Evolutionary conservation across 202 grass and related monocot genomes (phyloP).

Genomic region (Setaria italica): DNA sequence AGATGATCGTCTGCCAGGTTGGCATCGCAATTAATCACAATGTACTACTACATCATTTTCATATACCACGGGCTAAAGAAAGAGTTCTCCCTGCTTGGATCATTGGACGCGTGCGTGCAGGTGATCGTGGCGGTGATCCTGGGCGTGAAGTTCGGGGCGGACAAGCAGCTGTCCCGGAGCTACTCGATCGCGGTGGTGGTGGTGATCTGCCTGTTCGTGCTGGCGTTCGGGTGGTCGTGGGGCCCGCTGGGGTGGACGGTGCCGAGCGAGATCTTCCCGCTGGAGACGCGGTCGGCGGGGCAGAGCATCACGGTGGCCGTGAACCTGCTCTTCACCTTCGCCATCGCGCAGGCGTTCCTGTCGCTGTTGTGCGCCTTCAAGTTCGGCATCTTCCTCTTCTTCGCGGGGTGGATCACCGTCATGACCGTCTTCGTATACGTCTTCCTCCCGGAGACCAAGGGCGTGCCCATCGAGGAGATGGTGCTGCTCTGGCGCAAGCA

Average conservation of each 20-base stretch:
- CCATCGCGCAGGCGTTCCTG: slow-evolving; percentile 81
- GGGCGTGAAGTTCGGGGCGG: slow-evolving; percentile 69
- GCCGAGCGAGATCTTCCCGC: slow-evolving; percentile 95
- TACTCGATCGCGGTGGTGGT: slow-evolving; percentile 83
- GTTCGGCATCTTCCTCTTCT: slow-evolving; percentile 97
- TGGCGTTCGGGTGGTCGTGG: slow-evolving; percentile 94
- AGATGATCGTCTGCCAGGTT: slow-evolving; percentile 84
- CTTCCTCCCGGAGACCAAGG: slow-evolving; percentile 93
- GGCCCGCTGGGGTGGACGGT: slow-evolving; percentile 92
- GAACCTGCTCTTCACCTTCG: slow-evolving; percentile 90
- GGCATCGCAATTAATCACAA: not conserved
- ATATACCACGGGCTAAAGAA: not conserved
- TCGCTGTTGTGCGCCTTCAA: slow-evolving; percentile 78
- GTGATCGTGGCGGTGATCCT: slow-evolving; percentile 88
- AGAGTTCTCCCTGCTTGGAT: not conserved
- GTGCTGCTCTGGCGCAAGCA: slow-evolving; percentile 95
- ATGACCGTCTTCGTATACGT: slow-evolving; percentile 81
- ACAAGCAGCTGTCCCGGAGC: slow-evolving; percentile 76
- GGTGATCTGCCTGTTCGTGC: slow-evolving; percentile 88
- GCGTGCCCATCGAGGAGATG: slow-evolving; percentile 99
- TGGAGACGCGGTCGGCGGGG: slow-evolving; percentile 90
- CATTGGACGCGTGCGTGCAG: slow-evolving; percentile 17
- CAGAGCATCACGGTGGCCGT: slow-evolving; percentile 97
- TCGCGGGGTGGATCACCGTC: slow-evolving; percentile 79
- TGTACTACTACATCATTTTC: not conserved